Base-by-base conservation (phyloP, 2,329 filamentous ascomycete species). In the Diplodia scrobiculata region DNA sequence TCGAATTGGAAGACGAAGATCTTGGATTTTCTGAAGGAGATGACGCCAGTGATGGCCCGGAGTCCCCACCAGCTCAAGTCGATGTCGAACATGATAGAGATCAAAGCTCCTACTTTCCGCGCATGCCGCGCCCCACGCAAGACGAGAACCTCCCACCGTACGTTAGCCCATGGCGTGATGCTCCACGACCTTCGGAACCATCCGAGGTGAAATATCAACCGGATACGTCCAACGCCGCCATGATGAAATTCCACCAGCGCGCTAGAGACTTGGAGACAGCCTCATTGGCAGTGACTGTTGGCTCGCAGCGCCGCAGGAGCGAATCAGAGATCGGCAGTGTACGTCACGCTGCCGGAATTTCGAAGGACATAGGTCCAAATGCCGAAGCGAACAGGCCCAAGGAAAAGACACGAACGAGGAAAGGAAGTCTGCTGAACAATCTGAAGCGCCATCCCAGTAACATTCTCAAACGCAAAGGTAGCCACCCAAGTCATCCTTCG, bases 211-310 rank as follows among this genome's bases (percentile, higher is more conserved):
- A 71, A 34, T 79, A 78, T 67, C 84, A 86, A 68, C 84, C 84
- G n/a, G 73, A 74, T 48, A 84, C 79, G 9, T 84, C 84, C 0
- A 84, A 80, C 69, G 81, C 80, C 48, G 84, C 84, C n/a, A 86
- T 86, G 72, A 78, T 80, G 74, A 79, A 80, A 48, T 87, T 82
- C 69, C 73, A 78, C 36, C 75, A 78, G 69, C 79, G 81, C 58
- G 81, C 81, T 3, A 80, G 78, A 52, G 83, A 85, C 63, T 76
- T 83, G 17, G 84, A 86, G 60, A 81, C 80, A 9, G 79, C 81
- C 52, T 86, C 84, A 14, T 79, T 84, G 54, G 84, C 87, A 14
- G 89, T 89, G 19, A 91, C 89, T 0, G 87, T 89, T 82, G 89
- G 89, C 17, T 91, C 89, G 1, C 83, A 86, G 6, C 54, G 88